These are phyloP conservation scores for Stenocarpella maydis DNA, from an alignment of 2,329 filamentous ascomycete species.

Conservation along the genomic window DNA sequence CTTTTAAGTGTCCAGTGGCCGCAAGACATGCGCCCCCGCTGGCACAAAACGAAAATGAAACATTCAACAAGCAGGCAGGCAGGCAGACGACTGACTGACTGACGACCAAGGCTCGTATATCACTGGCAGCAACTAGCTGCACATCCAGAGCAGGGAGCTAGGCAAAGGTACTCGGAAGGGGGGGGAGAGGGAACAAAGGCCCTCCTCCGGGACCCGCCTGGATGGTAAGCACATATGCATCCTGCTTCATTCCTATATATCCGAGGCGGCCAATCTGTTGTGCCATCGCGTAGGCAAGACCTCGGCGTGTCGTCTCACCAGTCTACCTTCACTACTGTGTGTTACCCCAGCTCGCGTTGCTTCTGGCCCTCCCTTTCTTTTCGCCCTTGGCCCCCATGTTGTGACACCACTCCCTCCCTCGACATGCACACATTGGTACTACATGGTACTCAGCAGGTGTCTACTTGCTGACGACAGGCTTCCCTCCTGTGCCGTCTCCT, in stretches of 20 bases:
- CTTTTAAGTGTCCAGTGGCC: neutral
- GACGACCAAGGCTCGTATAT: neutral
- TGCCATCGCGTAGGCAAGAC: neutral
- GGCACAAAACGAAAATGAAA: slow-evolving; percentile 7
- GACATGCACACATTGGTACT: too few relatives aligned
- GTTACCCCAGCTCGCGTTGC: neutral
- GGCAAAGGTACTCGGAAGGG: neutral
- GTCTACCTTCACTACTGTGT: neutral
- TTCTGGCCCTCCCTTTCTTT: neutral
- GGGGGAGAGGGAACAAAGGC: neutral
- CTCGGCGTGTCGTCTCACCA: slow-evolving; percentile 10
- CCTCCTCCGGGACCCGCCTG: slow-evolving; percentile 6
- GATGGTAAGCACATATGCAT: slow-evolving; percentile 22
- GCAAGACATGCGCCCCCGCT: neutral
- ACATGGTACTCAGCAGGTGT: too few relatives aligned
- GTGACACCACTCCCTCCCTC: neutral
- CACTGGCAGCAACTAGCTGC: neutral
- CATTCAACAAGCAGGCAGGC: neutral
- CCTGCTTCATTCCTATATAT: slow-evolving; percentile 16
- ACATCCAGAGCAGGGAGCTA: too few relatives aligned
- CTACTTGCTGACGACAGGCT: slow-evolving; percentile 10
- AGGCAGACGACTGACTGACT: neutral
- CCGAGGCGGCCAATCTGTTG: slow-evolving; percentile 24
- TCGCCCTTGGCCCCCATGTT: slow-evolving; percentile 12
- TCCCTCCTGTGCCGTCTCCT: slow-evolving; percentile 15